These are phyloP conservation scores for Aquilaria malaccensis DNA, from an alignment of 345 rosid genomes.

Conservation along the genomic window DNA sequence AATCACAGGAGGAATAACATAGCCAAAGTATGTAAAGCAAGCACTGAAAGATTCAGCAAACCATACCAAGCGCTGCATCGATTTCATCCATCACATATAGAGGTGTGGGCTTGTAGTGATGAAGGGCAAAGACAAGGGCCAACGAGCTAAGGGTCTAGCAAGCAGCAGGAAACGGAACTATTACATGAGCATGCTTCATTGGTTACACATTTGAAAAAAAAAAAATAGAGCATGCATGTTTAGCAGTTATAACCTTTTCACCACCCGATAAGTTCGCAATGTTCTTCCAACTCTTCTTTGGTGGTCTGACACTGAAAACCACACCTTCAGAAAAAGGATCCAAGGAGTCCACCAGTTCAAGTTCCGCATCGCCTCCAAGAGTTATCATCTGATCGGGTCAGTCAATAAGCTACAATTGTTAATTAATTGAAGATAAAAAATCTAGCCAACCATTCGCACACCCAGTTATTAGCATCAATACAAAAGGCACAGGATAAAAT, in stretches of 20 bases:
- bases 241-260: constrained; percentile 58
- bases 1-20: neutral
- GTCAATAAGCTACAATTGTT: constrained; percentile 1
- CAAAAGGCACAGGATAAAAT: no score
- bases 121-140: constrained; percentile 96
- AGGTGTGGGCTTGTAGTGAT: constrained; percentile 99
- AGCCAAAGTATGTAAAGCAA: neutral
- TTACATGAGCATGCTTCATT: neutral
- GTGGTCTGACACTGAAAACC: constrained; percentile 97
- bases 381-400: constrained; percentile 73
- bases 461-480: no score
- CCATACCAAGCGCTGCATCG: constrained; percentile 89
- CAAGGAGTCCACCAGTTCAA: constrained; percentile 91
- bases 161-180: neutral
- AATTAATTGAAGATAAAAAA: neutral
- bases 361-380: constrained; percentile 98
- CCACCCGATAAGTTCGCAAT: constrained; percentile 96
- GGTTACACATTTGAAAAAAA: neutral
- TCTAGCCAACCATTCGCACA: no score
- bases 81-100: constrained; percentile 98
- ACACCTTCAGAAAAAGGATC: constrained; percentile 99
- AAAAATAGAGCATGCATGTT: neutral
- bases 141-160: constrained; percentile 91
- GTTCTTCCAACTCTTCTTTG: constrained; percentile 98
- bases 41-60: neutral